Conservation (phyloP, 1,284 basidiomycete species). For the Flammula alnicola region DNA sequence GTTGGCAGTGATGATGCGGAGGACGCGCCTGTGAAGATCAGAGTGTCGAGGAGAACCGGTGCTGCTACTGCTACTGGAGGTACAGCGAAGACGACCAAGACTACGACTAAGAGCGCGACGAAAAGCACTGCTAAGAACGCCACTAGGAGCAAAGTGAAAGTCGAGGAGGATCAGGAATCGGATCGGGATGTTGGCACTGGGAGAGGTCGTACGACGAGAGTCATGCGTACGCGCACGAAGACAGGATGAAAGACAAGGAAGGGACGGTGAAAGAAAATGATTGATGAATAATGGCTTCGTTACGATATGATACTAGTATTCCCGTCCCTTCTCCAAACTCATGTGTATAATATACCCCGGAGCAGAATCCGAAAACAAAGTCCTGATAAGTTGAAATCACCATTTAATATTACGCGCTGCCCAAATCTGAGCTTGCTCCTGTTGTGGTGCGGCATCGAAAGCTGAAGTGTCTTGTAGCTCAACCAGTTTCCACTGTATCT, state of each 20-base stretch:
- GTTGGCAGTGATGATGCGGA: constrained; percentile 23
- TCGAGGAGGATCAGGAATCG: constrained; percentile 21
- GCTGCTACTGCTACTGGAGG: constrained; percentile 17
- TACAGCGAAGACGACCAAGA: constrained; percentile 13
- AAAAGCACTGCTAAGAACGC: constrained; percentile 8
- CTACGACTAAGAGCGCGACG: constrained; percentile 9
- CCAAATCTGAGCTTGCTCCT: no score
- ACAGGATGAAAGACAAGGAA: constrained; percentile 17
- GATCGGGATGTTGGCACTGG: constrained; percentile 16
- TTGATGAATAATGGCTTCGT: no score
- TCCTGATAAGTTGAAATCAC: no score
- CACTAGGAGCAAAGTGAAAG: constrained; percentile 16
- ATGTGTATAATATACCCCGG: no score
- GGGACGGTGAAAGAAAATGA: no score
- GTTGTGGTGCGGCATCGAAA: no score
- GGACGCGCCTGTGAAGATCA: constrained; percentile 29
- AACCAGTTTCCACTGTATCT: no score
- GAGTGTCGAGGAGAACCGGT: constrained; percentile 29
- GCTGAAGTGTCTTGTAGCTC: no score
- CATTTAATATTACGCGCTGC: no score
- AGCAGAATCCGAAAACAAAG: no score
- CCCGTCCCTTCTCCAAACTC: no score
- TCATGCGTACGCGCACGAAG: constrained; percentile 22
- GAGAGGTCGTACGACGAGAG: constrained; percentile 28
- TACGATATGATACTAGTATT: no score